These are phyloP conservation scores for Fraxinus excelsior DNA, from an alignment of 257 asterid genomes.

Conservation along the genomic window DNA sequence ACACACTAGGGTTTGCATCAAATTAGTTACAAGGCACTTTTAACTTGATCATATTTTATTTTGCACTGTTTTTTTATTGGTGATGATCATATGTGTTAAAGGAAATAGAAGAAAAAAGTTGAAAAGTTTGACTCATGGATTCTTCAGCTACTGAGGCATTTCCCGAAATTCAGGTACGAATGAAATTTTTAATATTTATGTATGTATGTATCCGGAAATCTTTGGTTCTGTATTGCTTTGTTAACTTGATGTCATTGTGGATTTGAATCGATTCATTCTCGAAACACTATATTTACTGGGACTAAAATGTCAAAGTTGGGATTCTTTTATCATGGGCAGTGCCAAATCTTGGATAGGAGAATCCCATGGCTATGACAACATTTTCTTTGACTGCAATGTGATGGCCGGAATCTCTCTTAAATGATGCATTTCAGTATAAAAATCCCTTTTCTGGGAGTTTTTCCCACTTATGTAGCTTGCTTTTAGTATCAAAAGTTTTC, in stretches of 20 bases:
- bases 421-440: neutral
- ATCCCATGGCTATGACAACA: constrained; percentile 2
- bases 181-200: neutral
- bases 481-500: neutral
- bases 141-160: constrained; percentile 40
- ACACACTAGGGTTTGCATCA: constrained; percentile 6
- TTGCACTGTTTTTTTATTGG: neutral
- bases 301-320: too few species aligned
- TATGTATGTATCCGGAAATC: neutral
- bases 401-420: neutral
- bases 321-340: too few species aligned
- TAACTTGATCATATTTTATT: constrained; percentile 2
- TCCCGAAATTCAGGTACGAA: constrained; percentile 54
- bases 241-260: constrained; percentile 7
- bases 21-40: neutral
- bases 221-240: neutral
- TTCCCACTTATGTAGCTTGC: neutral
- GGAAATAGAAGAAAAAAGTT: constrained; percentile 11
- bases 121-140: constrained; percentile 33
- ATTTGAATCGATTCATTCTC: neutral
- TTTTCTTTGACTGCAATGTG: neutral
- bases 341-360: too few species aligned
- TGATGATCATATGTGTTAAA: constrained; percentile 20
- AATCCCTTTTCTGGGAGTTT: neutral
- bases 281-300: neutral